Evolutionary conservation across 306 rosid genomes (phyloP), one percentile per base, ranked within the genome.

Genomic region (Elaeagnus macrophylla): DNA sequence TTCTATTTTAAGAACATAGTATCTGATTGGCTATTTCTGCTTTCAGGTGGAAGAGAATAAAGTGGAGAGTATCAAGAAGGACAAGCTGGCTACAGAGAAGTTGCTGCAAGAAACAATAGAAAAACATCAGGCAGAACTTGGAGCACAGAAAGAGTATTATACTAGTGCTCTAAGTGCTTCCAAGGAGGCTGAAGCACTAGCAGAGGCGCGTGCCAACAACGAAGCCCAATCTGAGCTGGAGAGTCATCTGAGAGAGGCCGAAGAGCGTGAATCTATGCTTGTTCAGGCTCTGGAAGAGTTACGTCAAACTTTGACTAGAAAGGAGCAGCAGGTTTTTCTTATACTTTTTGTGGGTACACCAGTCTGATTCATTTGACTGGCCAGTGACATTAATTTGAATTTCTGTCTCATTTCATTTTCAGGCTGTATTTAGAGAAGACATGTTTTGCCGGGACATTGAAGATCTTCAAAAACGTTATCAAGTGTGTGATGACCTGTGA

Each of bases 171-270:
- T 93, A 73, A 83, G 77, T 75, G 86, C 81, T 67, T 94, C 99
- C 57, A 93, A 83, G 95, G 96, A 88, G 77, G 94, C 99, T 39
- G 94, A 93, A 79, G 81, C 88, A 42, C 75, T 82, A 57, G 99
- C 96, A n/a, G 96, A 93, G 88, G 88, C 81, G 61, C 88, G 88
- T 39, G 94, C 63, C 59, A 84, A 93, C 79, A 75, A 69, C 73
- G 99, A 88, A 83, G 99, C 96, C 41, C 84, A 94, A 84, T 71
- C 88, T 52, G 96, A 84, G 71, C 72, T 93, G 45, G 99, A 93
- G 85, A 78, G 77, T 69, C 88, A 81, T 54, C 73, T 88, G 58
- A 82, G 89, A 57, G 99, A 88, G 72, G 81, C 88, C 0, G 88
- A 81, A 76, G 99, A 87, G 55, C 99, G 96, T 37, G 96, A 93